A percentile compares a stretch with the other conserved stretches of the same genome.
phyloP scores from a whole-genome alignment of 75 land plant species.

The Isoetes taiwanensis region DNA sequence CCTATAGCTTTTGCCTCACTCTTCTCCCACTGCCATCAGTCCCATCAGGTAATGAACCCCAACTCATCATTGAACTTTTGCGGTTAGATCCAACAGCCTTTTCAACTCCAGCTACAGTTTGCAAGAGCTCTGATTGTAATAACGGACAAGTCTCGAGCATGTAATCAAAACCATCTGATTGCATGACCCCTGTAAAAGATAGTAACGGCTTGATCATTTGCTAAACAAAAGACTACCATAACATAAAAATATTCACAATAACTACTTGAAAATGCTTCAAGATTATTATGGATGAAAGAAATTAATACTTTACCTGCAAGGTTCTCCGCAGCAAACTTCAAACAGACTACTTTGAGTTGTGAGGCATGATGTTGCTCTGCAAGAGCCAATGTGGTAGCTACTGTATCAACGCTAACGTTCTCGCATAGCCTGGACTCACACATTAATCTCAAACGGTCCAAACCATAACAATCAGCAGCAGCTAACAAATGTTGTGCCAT shows the following conservation, averaged over 20 bases:
- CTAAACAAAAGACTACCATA: too few relatives aligned
- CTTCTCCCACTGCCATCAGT: constrained; percentile 66
- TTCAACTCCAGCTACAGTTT: constrained; percentile 63
- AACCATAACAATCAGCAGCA: constrained; percentile 70
- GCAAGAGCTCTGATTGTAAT: constrained; percentile 63
- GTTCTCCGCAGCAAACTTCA: too few relatives aligned
- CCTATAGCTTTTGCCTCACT: constrained; percentile 69
- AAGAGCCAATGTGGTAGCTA: constrained; percentile 67
- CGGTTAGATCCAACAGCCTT: constrained; percentile 38
- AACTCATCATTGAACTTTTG: too few relatives aligned
- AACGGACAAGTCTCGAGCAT: constrained; percentile 30
- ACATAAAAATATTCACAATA: too few relatives aligned
- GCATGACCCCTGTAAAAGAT: constrained; percentile 47
- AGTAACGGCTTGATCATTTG: too few relatives aligned
- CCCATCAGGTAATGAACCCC: constrained; percentile 90
- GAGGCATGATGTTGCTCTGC: constrained; percentile 70
- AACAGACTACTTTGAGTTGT: constrained; percentile 77
- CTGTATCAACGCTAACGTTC: constrained; percentile 69
- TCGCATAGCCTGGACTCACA: constrained; percentile 88
- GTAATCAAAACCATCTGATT: constrained; percentile 10
- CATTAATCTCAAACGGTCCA: constrained; percentile 54
- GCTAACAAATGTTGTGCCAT: constrained; percentile 64
- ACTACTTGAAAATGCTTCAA: too few relatives aligned
- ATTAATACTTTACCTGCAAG: too few relatives aligned
- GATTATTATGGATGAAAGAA: too few relatives aligned